Percentiles rank a stretch among this genome's conserved stretches.
Conservation (phyloP, 2,329 filamentous ascomycete species). For the Ilyonectria destructans region DNA sequence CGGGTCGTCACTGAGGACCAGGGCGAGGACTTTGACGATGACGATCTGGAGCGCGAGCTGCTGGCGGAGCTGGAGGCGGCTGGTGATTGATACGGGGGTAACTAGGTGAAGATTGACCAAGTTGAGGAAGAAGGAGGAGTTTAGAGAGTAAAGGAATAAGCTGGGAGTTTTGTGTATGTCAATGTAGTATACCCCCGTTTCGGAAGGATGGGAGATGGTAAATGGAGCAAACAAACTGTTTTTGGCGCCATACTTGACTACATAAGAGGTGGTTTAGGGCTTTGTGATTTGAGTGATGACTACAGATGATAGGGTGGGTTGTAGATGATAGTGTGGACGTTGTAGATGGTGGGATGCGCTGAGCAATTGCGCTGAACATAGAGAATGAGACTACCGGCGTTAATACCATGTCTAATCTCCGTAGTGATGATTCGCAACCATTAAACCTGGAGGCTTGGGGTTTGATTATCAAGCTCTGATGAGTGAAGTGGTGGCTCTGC, state of each 20-base stretch:
- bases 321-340: background rate
- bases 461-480: constrained; percentile 15
- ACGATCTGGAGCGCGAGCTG: constrained; percentile 76
- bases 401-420: background rate
- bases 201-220: constrained; percentile 23
- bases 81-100: constrained; percentile 42
- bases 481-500: background rate
- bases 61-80: constrained; percentile 71
- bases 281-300: background rate
- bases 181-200: constrained; percentile 35
- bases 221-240: constrained; percentile 10
- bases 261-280: background rate
- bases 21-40: constrained; percentile 64
- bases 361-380: background rate
- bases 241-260: background rate
- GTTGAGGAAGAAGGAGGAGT: constrained; percentile 15
- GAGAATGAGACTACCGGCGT: background rate
- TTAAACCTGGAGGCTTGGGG: background rate
- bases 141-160: constrained; percentile 24
- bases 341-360: background rate
- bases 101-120: constrained; percentile 11
- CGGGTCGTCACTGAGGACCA: constrained; percentile 46
- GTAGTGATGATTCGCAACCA: background rate
- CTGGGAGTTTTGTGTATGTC: constrained; percentile 35
- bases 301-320: background rate